A percentile compares a stretch with the other conserved stretches of the same genome.
Evolutionary conservation across 805 yeast species (phyloP).

Genomic region (Yamadazyma philogaea): DNA sequence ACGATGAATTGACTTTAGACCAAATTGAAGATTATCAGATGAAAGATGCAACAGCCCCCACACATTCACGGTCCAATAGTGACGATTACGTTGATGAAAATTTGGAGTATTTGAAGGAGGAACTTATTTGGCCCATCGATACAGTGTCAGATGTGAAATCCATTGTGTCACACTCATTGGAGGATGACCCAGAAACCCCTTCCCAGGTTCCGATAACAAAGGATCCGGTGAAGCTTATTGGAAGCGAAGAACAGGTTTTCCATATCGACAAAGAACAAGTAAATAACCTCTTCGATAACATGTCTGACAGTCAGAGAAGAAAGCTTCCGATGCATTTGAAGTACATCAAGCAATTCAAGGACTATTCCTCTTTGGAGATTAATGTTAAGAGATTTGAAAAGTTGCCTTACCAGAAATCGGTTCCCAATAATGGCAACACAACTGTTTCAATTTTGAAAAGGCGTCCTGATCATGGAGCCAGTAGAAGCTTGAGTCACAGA

Average conservation of each 20-base stretch:
- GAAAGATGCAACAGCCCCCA: conserved; percentile 21
- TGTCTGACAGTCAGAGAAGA: conserved; percentile 22
- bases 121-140: conserved; percentile 23
- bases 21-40: conserved; percentile 40
- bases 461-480: conserved; percentile 1
- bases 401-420: conserved; percentile 12
- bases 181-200: conserved; percentile 2
- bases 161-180: conserved; percentile 7
- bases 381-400: conserved; percentile 31
- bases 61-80: conserved; percentile 16
- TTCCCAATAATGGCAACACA: not conserved
- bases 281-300: conserved; percentile 21
- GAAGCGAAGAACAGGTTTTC: conserved; percentile 18
- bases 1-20: conserved; percentile 40
- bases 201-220: conserved; percentile 5
- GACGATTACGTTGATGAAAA: conserved; percentile 35
- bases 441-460: conserved; percentile 16
- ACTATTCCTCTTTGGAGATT: conserved; percentile 29
- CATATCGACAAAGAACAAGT: conserved; percentile 26
- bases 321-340: conserved; percentile 32
- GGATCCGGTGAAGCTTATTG: conserved; percentile 3
- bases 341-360: conserved; percentile 35
- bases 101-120: conserved; percentile 25
- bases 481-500: conserved; percentile 2
- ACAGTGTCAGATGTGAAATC: conserved; percentile 11